Conservation (phyloP, 2,329 filamentous ascomycete species). For the Domatiomyces globalis region DNA sequence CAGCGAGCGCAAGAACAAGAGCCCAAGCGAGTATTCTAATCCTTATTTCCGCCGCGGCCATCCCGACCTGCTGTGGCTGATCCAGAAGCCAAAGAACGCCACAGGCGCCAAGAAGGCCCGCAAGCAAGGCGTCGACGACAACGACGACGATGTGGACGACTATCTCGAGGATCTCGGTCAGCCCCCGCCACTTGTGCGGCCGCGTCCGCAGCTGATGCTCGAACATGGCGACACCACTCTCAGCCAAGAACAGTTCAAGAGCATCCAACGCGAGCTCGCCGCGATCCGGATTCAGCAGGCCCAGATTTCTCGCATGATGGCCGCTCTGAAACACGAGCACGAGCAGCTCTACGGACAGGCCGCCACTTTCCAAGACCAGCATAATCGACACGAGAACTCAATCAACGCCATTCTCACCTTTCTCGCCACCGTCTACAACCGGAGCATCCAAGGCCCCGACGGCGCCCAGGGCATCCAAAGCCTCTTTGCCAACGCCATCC, state of each 20-base stretch:
- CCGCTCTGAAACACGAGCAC: slow-evolving; percentile 68
- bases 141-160: slow-evolving; percentile 54
- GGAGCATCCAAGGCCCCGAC: slow-evolving; percentile 75
- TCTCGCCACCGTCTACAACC: slow-evolving; percentile 88
- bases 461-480: slow-evolving; percentile 53
- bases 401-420: slow-evolving; percentile 99
- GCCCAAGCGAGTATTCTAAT: slow-evolving; percentile 94
- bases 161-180: slow-evolving; percentile 29
- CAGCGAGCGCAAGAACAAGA: slow-evolving; percentile 93
- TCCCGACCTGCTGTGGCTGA: slow-evolving; percentile 85
- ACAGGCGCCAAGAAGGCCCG: slow-evolving; percentile 34
- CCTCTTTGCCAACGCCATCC: slow-evolving; percentile 59
- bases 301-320: slow-evolving; percentile 70
- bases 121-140: slow-evolving; percentile 44
- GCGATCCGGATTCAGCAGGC: slow-evolving; percentile 75
- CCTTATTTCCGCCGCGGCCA: slow-evolving; percentile 89
- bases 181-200: slow-evolving; percentile 22
- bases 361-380: slow-evolving; percentile 73
- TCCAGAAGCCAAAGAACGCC: slow-evolving; percentile 81
- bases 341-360: slow-evolving; percentile 79
- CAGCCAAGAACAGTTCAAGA: slow-evolving; percentile 58
- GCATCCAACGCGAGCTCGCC: slow-evolving; percentile 65
- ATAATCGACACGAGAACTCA: slow-evolving; percentile 93
- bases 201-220: slow-evolving; percentile 30
- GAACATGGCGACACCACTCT: slow-evolving; percentile 27